Conservation (phyloP, 768 basidiomycete genomes). For the Tremella mesenterica region DNA sequence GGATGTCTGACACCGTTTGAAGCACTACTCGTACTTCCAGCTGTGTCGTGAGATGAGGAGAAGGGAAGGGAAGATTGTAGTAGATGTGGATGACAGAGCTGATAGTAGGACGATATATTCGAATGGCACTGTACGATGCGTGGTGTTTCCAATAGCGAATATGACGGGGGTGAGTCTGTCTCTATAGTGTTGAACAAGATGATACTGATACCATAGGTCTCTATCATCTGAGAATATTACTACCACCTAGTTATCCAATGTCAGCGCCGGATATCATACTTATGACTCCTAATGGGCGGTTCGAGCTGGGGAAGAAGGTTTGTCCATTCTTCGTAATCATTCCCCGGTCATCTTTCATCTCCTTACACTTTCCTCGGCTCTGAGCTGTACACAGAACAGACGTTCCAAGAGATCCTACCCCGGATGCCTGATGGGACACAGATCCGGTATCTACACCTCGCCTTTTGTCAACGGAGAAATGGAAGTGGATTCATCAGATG, state of each 20-base stretch:
- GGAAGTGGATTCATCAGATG: too few relatives aligned
- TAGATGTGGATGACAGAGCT: not conserved
- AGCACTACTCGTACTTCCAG: too few relatives aligned
- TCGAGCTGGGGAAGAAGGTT: constrained; percentile 92
- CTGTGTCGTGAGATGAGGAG: too few relatives aligned
- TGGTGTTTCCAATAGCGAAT: constrained; percentile 79
- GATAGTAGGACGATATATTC: constrained; percentile 44
- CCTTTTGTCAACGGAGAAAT: too few relatives aligned
- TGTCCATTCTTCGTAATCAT: constrained; percentile 26
- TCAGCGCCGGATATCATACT: constrained; percentile 91
- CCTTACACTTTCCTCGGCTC: not conserved
- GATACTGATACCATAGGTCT: constrained; percentile 44
- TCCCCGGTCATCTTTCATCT: constrained; percentile 7
- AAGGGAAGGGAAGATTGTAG: too few relatives aligned
- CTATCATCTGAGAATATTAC: constrained; percentile 86
- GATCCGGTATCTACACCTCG: too few relatives aligned
- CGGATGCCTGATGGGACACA: too few relatives aligned
- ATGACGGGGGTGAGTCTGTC: constrained; percentile 59
- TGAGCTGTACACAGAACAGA: constrained; percentile 13
- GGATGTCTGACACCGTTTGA: too few relatives aligned
- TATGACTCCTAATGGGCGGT: constrained; percentile 93
- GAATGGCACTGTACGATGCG: constrained; percentile 98
- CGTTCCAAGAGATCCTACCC: too few relatives aligned
- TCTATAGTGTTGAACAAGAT: not conserved
- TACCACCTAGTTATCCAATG: constrained; percentile 93